Base-by-base conservation (phyloP, 2,329 filamentous ascomycete genomes). In the Podosphaera xanthii region DNA sequence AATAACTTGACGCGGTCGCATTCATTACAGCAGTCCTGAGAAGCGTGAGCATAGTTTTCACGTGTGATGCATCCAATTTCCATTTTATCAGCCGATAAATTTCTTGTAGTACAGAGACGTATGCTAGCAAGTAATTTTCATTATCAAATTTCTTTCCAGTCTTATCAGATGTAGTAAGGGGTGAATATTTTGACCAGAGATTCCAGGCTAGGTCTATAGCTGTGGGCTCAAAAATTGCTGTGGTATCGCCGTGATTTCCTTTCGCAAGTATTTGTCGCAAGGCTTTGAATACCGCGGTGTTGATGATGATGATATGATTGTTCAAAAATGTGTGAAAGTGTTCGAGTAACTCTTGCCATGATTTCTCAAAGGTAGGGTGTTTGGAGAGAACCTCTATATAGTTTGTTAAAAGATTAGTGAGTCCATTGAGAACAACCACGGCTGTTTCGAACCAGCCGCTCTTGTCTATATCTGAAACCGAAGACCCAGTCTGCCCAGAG, bases 101-200 rank as follows among this genome's bases (percentile, higher is more conserved):
- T 64, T 92, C 83, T 59, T 81, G 75, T 48, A 92, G 78, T 1
- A 85, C 78, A 31, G 82, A 77, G 0, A 92, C 79, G 71, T 95
- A 96, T n/a, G 89, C 86, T 36, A 87, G 73, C n/a, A 91, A 78
- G 9, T 87, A 89, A 60, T 83, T 83, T 67, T 95, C 87, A 64
- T 92, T 94, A 62, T 86, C 72, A 0, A 74, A 70, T 57, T 75
- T 75, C 57, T 73, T 67, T 46, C 76, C 72, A 12, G 72, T 66
- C 22, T 71, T 67, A 10, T 70, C 67, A 40, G 72, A 64, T 38
- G 71, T 71, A 1, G 74, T 70, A 2, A 75, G 71, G 0, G 83
- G 82, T n/a, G 85, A 75, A 1, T 79, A 78, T 46, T 78, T 74
- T 14, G 79, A 79, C 86, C 86, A 90, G 3, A 89, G 70, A 36